Conservation (phyloP, 164 flowering plant species). For the Piper longum region DNA sequence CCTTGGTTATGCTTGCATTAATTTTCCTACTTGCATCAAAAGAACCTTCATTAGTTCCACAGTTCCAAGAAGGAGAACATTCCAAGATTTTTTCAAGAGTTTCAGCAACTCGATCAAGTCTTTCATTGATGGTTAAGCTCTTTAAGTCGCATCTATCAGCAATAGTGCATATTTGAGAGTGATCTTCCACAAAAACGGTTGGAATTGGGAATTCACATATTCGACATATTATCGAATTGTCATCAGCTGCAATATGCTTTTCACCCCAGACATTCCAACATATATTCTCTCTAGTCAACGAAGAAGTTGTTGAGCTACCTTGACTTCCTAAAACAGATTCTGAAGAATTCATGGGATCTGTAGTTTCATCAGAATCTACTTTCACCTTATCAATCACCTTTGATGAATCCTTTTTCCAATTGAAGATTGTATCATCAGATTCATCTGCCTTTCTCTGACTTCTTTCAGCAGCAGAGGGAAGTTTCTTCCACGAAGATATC, state of each 20-base stretch:
- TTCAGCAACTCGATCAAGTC: conserved; percentile 81
- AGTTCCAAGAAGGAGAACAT: conserved; percentile 54
- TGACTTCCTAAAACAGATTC: conserved; percentile 16
- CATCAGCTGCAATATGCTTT: conserved; percentile 36
- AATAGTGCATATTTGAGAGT: conserved; percentile 87
- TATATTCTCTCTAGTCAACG: conserved; percentile 22
- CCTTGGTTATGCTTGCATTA: conserved; percentile 27
- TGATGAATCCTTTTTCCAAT: conserved; percentile 20
- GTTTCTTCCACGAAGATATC: conserved; percentile 95
- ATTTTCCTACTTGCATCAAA: conserved; percentile 32
- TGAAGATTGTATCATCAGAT: conserved; percentile 24
- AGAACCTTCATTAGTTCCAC: conserved; percentile 34
- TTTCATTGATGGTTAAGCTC: conserved; percentile 72
- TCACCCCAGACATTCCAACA: conserved; percentile 50
- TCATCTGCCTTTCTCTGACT: conserved; percentile 36
- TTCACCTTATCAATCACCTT: conserved; percentile 20
- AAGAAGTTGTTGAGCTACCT: conserved; percentile 12
- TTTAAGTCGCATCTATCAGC: conserved; percentile 94
- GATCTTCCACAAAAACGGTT: conserved; percentile 77
- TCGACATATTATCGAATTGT: conserved; percentile 75
- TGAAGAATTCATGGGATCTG: conserved; percentile 24
- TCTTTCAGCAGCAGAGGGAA: conserved; percentile 68
- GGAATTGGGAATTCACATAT: conserved; percentile 97
- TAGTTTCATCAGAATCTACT: conserved; percentile 10
- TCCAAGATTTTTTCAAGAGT: conserved; percentile 76